These are phyloP conservation scores for Aureobasidium sp. DNA, from an alignment of 2,329 filamentous ascomycete genomes.

Conservation along the genomic window DNA sequence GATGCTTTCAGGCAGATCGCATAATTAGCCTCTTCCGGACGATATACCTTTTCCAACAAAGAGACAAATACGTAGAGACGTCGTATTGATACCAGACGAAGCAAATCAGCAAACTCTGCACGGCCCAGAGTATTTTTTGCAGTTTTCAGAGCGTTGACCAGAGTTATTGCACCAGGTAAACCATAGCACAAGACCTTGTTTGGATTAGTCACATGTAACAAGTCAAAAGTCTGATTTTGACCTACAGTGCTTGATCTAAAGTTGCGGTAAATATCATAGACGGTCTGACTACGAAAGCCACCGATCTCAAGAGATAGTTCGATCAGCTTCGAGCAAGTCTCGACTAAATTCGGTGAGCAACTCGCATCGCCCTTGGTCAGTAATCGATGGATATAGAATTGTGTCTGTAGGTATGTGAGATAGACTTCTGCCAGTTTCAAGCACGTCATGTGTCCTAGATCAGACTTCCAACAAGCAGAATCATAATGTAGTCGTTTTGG, in stretches of 20 bases:
- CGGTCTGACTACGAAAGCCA: background rate
- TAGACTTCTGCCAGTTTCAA: slow-evolving; percentile 19
- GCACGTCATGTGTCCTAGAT: slow-evolving; percentile 11
- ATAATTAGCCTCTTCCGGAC: slow-evolving; percentile 20
- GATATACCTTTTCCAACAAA: slow-evolving; percentile 20
- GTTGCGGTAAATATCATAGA: background rate
- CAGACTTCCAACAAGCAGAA: slow-evolving; percentile 18
- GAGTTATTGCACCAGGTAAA: slow-evolving; percentile 18
- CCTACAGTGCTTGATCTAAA: background rate
- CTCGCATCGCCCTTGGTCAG: slow-evolving; percentile 15
- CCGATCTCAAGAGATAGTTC: slow-evolving; percentile 19
- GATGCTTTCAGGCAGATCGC: slow-evolving; percentile 20
- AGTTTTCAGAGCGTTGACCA: slow-evolving; percentile 17
- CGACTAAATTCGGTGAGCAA: slow-evolving; percentile 6
- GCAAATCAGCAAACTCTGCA: slow-evolving; percentile 21
- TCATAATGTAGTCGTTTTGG: slow-evolving; percentile 19
- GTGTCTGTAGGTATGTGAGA: slow-evolving; percentile 19
- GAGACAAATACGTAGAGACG: slow-evolving; percentile 21
- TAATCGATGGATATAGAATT: slow-evolving; percentile 20
- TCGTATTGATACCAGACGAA: slow-evolving; percentile 19
- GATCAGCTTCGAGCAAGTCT: slow-evolving; percentile 17
- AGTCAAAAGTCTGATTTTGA: background rate
- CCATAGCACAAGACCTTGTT: slow-evolving; percentile 19
- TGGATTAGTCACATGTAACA: background rate
- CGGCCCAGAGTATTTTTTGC: background rate